Evolutionary conservation across 2,329 filamentous ascomycete species (phyloP).

Genomic region (Purpureocillium takamizusanense): DNA sequence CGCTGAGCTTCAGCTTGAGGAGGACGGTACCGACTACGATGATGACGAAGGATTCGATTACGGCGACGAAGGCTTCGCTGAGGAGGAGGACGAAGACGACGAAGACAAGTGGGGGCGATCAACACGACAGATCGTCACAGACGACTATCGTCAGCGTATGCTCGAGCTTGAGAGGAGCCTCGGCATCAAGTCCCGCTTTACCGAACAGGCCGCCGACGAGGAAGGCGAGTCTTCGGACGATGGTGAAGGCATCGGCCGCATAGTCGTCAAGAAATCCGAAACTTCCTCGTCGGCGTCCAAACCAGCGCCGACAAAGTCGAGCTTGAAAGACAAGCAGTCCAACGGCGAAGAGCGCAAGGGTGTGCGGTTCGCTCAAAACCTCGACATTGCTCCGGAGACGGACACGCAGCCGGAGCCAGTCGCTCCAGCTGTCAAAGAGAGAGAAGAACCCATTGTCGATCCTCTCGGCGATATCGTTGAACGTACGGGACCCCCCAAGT

Average conservation of each 20-base stretch:
- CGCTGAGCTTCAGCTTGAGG: constrained; percentile 79
- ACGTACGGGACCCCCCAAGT: constrained; percentile 22
- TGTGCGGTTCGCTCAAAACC: constrained; percentile 67
- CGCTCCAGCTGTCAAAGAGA: constrained; percentile 9
- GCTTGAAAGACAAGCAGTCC: constrained; percentile 19
- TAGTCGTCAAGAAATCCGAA: constrained; percentile 32
- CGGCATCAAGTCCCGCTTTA: constrained; percentile 43
- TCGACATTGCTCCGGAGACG: constrained; percentile 56
- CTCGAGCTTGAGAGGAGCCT: constrained; percentile 72
- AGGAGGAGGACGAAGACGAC: constrained; percentile 55
- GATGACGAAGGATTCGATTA: constrained; percentile 45
- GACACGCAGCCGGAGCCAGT: constrained; percentile 9
- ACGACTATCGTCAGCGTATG: constrained; percentile 77
- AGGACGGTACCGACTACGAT: constrained; percentile 48
- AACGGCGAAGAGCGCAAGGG: constrained; percentile 46
- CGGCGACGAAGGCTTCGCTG: constrained; percentile 41
- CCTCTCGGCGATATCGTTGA: constrained; percentile 47
- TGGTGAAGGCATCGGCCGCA: constrained; percentile 48
- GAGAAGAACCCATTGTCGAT: constrained; percentile 27
- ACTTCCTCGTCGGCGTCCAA: constrained; percentile 10
- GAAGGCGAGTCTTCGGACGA: constrained; percentile 21
- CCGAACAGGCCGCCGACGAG: constrained; percentile 43
- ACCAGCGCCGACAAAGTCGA: constrained; percentile 20
- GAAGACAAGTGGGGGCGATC: constrained; percentile 72
- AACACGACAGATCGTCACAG: constrained; percentile 55